phyloP scores from a whole-genome alignment of 78 protist species.

The Polysphondylium violaceum region DNA sequence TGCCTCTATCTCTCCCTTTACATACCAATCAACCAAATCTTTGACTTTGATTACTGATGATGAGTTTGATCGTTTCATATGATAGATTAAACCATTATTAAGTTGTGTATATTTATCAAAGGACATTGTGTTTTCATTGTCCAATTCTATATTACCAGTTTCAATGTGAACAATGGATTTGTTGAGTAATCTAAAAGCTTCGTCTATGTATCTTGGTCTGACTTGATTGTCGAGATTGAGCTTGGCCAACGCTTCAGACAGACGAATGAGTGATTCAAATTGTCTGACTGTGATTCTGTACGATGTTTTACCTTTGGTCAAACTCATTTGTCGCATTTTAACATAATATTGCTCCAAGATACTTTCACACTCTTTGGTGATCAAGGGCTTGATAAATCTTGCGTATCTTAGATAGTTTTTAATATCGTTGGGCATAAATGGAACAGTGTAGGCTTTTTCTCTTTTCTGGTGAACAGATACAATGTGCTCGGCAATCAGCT shows the following conservation, averaged over 20 bases:
- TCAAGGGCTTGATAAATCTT: conserved; percentile 88
- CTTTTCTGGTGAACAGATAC: conserved; percentile 89
- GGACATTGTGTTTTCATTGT: neutral
- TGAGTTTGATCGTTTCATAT: neutral
- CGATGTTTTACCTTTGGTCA: conserved; percentile 12
- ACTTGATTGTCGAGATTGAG: conserved; percentile 54
- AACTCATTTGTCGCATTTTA: conserved; percentile 72
- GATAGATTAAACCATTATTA: neutral
- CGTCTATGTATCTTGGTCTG: conserved; percentile 51
- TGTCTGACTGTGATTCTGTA: conserved; percentile 98
- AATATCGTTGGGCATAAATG: conserved; percentile 87
- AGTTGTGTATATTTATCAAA: neutral
- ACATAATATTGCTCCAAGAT: conserved; percentile 73
- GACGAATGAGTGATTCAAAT: conserved; percentile 98
- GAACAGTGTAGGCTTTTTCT: conserved; percentile 71
- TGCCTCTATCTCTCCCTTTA: conserved; percentile 3
- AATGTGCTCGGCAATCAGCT: conserved; percentile 96
- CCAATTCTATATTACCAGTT: conserved; percentile 52
- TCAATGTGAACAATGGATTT: conserved; percentile 86
- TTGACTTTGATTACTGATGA: neutral
- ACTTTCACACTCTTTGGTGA: conserved; percentile 47
- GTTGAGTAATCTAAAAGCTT: conserved; percentile 80
- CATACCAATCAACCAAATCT: conserved; percentile 60
- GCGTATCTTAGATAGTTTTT: conserved; percentile 92
- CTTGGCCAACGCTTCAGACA: conserved; percentile 96